Evolutionary conservation across 768 basidiomycete species (phyloP), one percentile per base, ranked within the genome.

Genomic region (Gyrodon lividus): DNA sequence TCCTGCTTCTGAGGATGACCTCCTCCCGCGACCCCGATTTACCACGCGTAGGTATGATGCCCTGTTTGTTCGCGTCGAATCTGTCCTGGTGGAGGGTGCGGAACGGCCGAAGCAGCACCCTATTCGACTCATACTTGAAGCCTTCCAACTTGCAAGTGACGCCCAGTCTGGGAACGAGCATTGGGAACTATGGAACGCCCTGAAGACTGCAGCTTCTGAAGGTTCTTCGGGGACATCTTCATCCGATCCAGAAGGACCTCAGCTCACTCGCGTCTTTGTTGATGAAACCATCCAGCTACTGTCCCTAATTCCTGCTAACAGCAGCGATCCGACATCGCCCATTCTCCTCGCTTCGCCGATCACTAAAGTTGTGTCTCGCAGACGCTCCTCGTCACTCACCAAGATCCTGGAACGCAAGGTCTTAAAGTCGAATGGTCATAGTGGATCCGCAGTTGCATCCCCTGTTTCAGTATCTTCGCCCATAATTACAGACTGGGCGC

Each of bases 41-140:
- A 82, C 87, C 5, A 90, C 89, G 1, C 78, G 79, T 37, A 72
- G 64, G 37, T 77, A 80, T 49, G 79, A 82, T 48, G 86, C 88
- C 0, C 74, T 92, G 22, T 81, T 81, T 50, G 80, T 91, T 23
- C 83, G 80, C 31, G 67, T 92, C 19, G 80, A 84, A 48, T 78
- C 82, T 4, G 75, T 86, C 54, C 59, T 81, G 8, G 62, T 76
- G 2, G 59, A 67, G 20, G 51, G 60, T 5, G 62, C 57, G 14
- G 43, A 67, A 12, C 73, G 72, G 35, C 66, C 71, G 16, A 75
- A 70, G 48, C 75, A 79, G 43, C 81, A 82, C 42, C 83, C 85
- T 2, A 68, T 85, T 13, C 78, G 75, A 19, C 73, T 89, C 23
- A 73, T 91, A 37, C 73, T 76, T 2, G 82, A 88, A 37, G 86